phyloP scores from a whole-genome alignment of 106 monocot genomes.

The Narthecium ossifragum region DNA sequence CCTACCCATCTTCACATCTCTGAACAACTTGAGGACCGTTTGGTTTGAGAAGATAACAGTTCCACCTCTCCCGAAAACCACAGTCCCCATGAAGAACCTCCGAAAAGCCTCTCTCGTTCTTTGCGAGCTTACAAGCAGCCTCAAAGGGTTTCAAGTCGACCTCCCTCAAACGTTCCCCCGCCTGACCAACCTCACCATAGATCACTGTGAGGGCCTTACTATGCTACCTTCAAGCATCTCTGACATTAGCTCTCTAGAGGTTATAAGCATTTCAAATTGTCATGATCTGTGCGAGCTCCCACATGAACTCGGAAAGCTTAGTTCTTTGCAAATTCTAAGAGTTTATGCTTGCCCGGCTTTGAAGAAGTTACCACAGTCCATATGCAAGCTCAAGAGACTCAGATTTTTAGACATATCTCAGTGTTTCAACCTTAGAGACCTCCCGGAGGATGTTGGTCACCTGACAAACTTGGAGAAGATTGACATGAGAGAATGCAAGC shows the following conservation, averaged over 20 bases:
- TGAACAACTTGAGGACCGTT: slow-evolving; percentile 26
- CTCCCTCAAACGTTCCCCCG: slow-evolving; percentile 30
- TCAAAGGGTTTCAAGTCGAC: slow-evolving; percentile 22
- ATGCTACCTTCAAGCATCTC: slow-evolving; percentile 44
- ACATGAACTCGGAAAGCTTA: slow-evolving; percentile 30
- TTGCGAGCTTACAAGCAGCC: slow-evolving; percentile 27
- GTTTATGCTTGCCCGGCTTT: slow-evolving; percentile 40
- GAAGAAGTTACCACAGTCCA: slow-evolving; percentile 39
- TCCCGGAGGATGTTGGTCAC: slow-evolving; percentile 42
- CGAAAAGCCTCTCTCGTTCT: slow-evolving; percentile 41
- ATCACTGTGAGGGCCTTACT: slow-evolving; percentile 39
- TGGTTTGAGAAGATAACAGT: slow-evolving; percentile 59
- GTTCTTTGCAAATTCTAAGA: slow-evolving; percentile 32
- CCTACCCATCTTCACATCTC: slow-evolving; percentile 25
- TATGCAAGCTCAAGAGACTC: slow-evolving; percentile 29
- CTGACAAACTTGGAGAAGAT: slow-evolving; percentile 43
- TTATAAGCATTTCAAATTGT: slow-evolving; percentile 47
- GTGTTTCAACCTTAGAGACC: slow-evolving; percentile 31
- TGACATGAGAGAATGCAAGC: slow-evolving; percentile 55
- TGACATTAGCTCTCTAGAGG: slow-evolving; percentile 26
- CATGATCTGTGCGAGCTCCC: slow-evolving; percentile 46
- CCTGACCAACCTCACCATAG: slow-evolving; percentile 41
- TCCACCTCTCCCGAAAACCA: slow-evolving; percentile 38
- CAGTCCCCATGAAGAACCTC: slow-evolving; percentile 34
- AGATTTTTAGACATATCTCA: slow-evolving; percentile 54